Percentiles rank a stretch among this genome's conserved stretches.
phyloP scores from a whole-genome alignment of 2,329 filamentous ascomycete species.

The Sporothrix pseudoabietina region DNA sequence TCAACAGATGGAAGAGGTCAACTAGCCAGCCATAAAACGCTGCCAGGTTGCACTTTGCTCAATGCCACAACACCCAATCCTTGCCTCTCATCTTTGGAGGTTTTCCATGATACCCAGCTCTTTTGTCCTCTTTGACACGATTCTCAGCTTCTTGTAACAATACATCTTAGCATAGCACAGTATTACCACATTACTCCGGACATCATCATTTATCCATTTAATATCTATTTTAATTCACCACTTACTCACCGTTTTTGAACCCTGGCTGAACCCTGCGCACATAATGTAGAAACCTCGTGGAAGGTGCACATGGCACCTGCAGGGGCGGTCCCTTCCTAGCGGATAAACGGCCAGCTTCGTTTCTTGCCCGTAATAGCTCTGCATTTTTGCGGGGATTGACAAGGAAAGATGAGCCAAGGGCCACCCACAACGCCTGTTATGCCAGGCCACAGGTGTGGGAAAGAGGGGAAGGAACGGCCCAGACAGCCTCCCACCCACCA shows the following conservation, averaged over 20 bases:
- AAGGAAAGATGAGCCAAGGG: background rate
- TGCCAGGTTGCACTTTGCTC: background rate
- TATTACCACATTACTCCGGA: background rate
- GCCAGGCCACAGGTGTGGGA: slow-evolving; percentile 10
- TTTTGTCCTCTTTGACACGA: slow-evolving; percentile 18
- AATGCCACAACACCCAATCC: background rate
- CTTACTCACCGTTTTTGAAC: background rate
- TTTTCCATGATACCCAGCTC: slow-evolving; percentile 31
- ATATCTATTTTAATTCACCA: background rate
- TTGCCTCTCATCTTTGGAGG: background rate
- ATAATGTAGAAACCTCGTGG: background rate
- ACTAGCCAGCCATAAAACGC: slow-evolving; percentile 28
- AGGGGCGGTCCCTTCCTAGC: background rate
- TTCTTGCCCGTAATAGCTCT: background rate
- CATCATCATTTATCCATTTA: background rate
- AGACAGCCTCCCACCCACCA: slow-evolving; percentile 12
- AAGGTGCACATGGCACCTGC: background rate
- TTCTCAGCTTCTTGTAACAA: slow-evolving; percentile 18
- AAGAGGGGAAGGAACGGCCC: slow-evolving; percentile 21
- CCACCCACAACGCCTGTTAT: background rate
- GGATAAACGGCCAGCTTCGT: slow-evolving; percentile 17
- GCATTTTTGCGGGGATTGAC: slow-evolving; percentile 14
- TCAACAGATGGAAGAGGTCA: slow-evolving; percentile 34
- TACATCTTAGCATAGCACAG: background rate
- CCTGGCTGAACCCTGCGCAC: background rate